Conservation (phyloP, 108 stramenopile species). For the Nannochloropsis salina region DNA sequence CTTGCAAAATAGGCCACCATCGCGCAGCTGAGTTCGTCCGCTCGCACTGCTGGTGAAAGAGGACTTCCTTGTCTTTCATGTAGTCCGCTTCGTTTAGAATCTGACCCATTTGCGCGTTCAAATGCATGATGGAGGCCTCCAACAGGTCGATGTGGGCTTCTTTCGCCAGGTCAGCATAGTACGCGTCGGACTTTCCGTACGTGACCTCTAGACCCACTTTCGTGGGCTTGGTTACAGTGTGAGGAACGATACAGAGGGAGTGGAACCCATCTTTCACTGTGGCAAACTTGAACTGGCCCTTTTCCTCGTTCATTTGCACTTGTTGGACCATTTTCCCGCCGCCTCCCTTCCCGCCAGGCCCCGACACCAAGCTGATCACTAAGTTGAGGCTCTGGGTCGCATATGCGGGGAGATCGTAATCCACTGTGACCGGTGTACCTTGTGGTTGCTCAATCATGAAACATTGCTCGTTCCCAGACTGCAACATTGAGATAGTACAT, state of each 20-base stretch:
- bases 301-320: conserved; percentile 20
- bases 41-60: conserved; percentile 33
- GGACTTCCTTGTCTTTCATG: conserved; percentile 44
- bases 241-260: conserved; percentile 25
- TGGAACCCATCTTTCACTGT: conserved; percentile 32
- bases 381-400: conserved; percentile 18
- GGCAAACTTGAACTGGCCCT: conserved; percentile 28
- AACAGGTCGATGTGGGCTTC: conserved; percentile 30
- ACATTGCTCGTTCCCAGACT: conserved; percentile 21
- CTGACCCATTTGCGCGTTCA: conserved; percentile 32
- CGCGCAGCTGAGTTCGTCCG: conserved; percentile 28
- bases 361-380: conserved; percentile 25
- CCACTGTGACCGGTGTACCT: conserved; percentile 23
- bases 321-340: conserved; percentile 22
- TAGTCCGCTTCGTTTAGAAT: conserved; percentile 46
- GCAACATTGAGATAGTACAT: not conserved
- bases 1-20: conserved; percentile 44
- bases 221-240: not conserved
- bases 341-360: not conserved
- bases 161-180: conserved; percentile 30
- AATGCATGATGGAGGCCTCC: conserved; percentile 24
- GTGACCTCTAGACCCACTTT: not conserved
- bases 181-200: conserved; percentile 10
- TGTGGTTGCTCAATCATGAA: conserved; percentile 34
- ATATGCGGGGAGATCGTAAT: conserved; percentile 22